These are phyloP conservation scores for Komagataella populi DNA, from an alignment of 805 yeast genomes.

Conservation along the genomic window DNA sequence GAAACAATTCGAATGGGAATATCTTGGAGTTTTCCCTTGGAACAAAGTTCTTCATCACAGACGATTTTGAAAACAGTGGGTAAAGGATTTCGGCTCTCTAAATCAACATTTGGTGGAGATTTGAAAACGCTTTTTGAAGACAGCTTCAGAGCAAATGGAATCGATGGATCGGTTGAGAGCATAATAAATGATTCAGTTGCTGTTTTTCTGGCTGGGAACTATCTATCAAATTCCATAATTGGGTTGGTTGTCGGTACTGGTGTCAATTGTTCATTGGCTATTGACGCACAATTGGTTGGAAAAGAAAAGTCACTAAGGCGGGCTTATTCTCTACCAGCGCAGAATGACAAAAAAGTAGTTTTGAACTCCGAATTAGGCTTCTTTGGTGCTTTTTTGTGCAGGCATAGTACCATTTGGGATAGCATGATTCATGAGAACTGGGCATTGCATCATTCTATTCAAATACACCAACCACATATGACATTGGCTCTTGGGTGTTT, in stretches of 20 bases:
- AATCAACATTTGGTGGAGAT: slow-evolving; percentile 26
- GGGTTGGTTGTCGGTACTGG: slow-evolving; percentile 66
- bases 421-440: slow-evolving; percentile 21
- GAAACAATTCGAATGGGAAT: slow-evolving; percentile 25
- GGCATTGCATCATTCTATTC: slow-evolving; percentile 1
- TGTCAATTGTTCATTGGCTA: slow-evolving; percentile 35
- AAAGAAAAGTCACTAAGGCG: background rate
- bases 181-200: slow-evolving; percentile 58
- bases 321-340: background rate
- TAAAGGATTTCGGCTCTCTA: slow-evolving; percentile 41
- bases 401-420: slow-evolving; percentile 24
- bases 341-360: slow-evolving; percentile 10
- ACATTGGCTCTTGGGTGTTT: slow-evolving; percentile 17
- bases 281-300: slow-evolving; percentile 4
- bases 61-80: slow-evolving; percentile 39
- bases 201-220: slow-evolving; percentile 39
- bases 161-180: slow-evolving; percentile 24
- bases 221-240: slow-evolving; percentile 20
- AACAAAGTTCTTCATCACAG: slow-evolving; percentile 23
- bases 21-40: slow-evolving; percentile 46
- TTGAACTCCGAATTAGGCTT: slow-evolving; percentile 42
- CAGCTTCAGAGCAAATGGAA: slow-evolving; percentile 12
- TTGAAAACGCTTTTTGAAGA: slow-evolving; percentile 26
- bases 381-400: slow-evolving; percentile 28
- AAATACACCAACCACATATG: slow-evolving; percentile 12